These are phyloP conservation scores for Coelastrella sp. DNA, from an alignment of 139 green algal genomes.

Conservation along the genomic window DNA sequence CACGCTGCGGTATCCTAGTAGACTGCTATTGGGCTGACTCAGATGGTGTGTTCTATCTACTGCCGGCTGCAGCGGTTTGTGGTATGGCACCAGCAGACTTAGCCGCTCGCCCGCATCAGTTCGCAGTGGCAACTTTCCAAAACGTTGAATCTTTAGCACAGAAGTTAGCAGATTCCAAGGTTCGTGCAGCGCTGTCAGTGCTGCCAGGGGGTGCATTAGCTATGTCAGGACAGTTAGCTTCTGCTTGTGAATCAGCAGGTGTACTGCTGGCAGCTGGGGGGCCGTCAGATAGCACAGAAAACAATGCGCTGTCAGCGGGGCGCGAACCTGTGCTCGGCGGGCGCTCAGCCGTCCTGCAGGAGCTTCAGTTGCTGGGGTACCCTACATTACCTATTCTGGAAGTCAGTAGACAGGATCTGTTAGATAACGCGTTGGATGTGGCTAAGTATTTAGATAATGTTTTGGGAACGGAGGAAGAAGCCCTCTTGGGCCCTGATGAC, in stretches of 20 bases:
- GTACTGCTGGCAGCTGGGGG: slow-evolving; percentile 65
- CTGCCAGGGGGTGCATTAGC: slow-evolving; percentile 26
- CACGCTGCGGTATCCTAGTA: slow-evolving; percentile 14
- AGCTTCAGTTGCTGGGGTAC: slow-evolving; percentile 51
- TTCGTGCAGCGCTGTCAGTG: not conserved
- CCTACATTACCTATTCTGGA: slow-evolving; percentile 46
- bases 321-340: slow-evolving; percentile 4
- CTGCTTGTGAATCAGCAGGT: slow-evolving; percentile 58
- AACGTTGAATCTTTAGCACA: not conserved
- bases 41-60: slow-evolving; percentile 1
- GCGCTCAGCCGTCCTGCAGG: slow-evolving; percentile 10
- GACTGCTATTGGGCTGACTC: slow-evolving; percentile 36
- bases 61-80: slow-evolving; percentile 38
- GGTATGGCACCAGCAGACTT: slow-evolving; percentile 54
- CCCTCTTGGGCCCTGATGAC: not conserved
- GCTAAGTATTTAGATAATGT: not conserved
- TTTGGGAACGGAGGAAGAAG: not conserved
- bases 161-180: slow-evolving; percentile 14
- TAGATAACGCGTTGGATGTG: not conserved
- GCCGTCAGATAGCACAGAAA: not conserved
- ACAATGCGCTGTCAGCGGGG: slow-evolving; percentile 2
- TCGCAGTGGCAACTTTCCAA: not conserved
- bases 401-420: slow-evolving; percentile 12
- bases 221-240: slow-evolving; percentile 35
- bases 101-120: slow-evolving; percentile 53